phyloP scores from a whole-genome alignment of 768 basidiomycete species.

The Lentinus tigrinus region DNA sequence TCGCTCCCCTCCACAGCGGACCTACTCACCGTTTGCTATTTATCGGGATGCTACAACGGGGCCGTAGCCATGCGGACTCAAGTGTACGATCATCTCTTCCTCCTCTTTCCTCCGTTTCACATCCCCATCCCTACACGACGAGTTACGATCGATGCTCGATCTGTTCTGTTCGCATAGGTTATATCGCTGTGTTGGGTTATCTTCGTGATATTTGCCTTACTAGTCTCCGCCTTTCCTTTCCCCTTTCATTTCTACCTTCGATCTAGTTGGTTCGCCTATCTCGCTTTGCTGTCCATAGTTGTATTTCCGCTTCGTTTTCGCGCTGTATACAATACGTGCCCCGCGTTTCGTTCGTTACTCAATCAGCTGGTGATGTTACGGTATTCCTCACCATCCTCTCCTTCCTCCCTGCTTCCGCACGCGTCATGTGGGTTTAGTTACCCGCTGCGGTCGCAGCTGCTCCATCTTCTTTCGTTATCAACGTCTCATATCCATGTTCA shows the following conservation, averaged over 20 bases:
- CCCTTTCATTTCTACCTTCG: not conserved
- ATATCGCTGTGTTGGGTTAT: not conserved
- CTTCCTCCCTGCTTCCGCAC: not conserved
- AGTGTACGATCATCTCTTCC: not conserved
- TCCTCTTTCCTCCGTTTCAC: too few species aligned
- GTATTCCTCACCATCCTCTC: not conserved
- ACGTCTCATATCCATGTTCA: not conserved
- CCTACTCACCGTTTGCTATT: conserved; percentile 2
- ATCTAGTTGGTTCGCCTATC: conserved; percentile 1
- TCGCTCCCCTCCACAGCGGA: not conserved
- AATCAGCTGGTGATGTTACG: not conserved
- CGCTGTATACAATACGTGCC: not conserved
- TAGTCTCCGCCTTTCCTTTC: not conserved
- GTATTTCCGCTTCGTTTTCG: not conserved
- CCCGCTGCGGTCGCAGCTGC: too few species aligned
- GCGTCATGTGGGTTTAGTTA: too few species aligned
- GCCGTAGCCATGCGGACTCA: not conserved
- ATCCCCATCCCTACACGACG: not conserved
- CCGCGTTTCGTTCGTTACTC: not conserved
- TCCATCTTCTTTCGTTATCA: too few species aligned
- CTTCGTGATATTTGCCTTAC: not conserved
- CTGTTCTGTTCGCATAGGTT: not conserved
- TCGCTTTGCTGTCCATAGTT: conserved; percentile 19
- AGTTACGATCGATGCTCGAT: not conserved
- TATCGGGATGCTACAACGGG: not conserved